Conservation (phyloP, 1,284 basidiomycete genomes). For the Ganoderma multipileum region DNA sequence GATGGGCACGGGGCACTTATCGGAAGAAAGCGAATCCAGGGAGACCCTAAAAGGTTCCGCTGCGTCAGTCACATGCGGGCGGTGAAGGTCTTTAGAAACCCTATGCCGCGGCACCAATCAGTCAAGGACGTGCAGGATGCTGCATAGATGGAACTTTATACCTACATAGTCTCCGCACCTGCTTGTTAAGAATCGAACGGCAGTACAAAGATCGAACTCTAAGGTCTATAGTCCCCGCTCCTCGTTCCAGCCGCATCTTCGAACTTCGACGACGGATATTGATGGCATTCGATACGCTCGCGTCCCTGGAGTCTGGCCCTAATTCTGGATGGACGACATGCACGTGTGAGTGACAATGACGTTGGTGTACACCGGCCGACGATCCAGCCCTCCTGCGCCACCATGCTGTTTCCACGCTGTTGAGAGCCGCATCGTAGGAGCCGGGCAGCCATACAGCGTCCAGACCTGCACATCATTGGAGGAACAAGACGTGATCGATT, state of each 20-base stretch:
- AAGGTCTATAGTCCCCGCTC: background rate
- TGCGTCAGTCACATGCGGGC: background rate
- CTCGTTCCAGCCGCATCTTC: background rate
- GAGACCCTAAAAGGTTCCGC: background rate
- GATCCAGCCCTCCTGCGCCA: background rate
- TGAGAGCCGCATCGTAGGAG: background rate
- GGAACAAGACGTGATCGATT: background rate
- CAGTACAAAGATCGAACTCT: background rate
- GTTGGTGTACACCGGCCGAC: background rate
- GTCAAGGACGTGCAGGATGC: background rate
- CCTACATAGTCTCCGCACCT: background rate
- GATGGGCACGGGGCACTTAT: background rate
- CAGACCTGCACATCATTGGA: background rate
- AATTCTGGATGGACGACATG: background rate
- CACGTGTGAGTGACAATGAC: background rate
- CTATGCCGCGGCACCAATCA: background rate
- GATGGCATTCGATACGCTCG: background rate
- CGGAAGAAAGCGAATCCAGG: background rate
- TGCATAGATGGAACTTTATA: background rate
- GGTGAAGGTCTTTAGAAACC: background rate
- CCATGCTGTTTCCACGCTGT: constrained; percentile 1
- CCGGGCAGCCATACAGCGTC: background rate
- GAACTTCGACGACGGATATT: background rate
- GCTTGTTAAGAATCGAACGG: background rate
- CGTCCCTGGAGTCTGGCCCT: background rate